Evolutionary conservation across 345 rosid genomes (phyloP), one percentile per base, ranked within the genome.

Genomic region (Barbarea vulgaris): DNA sequence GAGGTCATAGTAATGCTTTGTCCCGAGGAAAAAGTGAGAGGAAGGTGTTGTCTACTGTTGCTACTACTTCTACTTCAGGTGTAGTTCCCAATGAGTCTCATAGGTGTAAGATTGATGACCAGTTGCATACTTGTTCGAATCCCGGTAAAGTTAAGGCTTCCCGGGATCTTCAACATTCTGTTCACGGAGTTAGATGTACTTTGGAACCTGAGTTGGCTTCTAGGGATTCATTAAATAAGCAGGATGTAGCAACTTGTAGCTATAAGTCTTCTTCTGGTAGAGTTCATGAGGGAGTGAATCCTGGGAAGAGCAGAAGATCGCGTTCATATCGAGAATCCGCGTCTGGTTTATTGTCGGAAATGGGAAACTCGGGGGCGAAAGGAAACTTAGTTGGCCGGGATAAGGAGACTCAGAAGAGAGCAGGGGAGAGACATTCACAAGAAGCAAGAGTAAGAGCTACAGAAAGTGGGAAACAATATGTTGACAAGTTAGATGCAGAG

Each of bases 121-220:
- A 53, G 63, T 50, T 72, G 31, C 72, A 77, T 24, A 53, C 51
- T 70, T 53, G 70, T 64, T 83, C 84, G 1, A 70, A 54, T 61
- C 72, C 60, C 52, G 28, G 60, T 39, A 76, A 78, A 64, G 86
- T 18, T 69, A 83, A 76, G 56, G 75, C 33, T 60, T 48, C 84
- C 62, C 83, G 53, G 73, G 81, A 61, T 74, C 76, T 76, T 42
- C 83, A 83, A 80, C 78, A 64, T 67, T 71, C 85, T 62, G 7
- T 44, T 56, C 79, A 31, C 75, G 84, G 75, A 75, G 68, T 55
- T 44, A 37, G 25, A 58, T 80, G 61, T 60, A 69, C 76, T 58
- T 86, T 75, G 70, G 83, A 78, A 79, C 59, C 74, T 68, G 87
- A 80, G 64, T 53, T 80, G 54, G 80, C 82, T 79, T 74, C 87